phyloP scores from a whole-genome alignment of 768 basidiomycete genomes.

The Serendipita sp. region DNA sequence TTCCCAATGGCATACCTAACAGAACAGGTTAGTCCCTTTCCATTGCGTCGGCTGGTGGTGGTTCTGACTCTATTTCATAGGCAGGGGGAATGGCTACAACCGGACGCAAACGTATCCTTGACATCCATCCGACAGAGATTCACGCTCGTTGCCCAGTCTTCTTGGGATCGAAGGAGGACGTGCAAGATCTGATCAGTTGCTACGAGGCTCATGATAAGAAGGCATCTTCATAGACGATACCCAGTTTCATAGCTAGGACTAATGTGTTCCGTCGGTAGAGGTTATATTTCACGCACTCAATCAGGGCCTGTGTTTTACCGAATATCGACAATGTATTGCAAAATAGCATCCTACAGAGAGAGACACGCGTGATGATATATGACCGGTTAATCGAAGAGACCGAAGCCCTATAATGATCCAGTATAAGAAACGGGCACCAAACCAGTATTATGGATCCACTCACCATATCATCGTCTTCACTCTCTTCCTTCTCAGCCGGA shows the following conservation, averaged over 20 bases:
- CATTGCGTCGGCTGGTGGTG: background rate
- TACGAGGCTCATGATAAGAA: conserved; percentile 30
- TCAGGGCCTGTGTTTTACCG: too few species aligned
- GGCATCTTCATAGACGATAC: background rate
- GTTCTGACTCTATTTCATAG: conserved; percentile 27
- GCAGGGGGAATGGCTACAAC: conserved; percentile 96
- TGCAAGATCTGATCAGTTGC: conserved; percentile 76
- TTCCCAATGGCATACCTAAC: conserved; percentile 96
- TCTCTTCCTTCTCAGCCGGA: conserved; percentile 47
- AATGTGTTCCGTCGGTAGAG: too few species aligned
- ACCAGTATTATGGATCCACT: conserved; percentile 10
- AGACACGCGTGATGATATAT: too few species aligned
- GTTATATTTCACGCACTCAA: too few species aligned
- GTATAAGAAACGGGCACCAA: background rate
- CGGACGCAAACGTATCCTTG: conserved; percentile 83
- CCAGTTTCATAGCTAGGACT: too few species aligned
- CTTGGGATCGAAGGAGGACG: conserved; percentile 86
- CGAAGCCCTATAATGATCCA: conserved; percentile 19
- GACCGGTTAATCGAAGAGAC: conserved; percentile 23
- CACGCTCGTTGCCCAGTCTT: conserved; percentile 91
- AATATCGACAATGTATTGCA: too few species aligned
- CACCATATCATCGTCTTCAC: conserved; percentile 49
- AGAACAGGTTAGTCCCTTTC: conserved; percentile 52
- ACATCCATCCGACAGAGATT: conserved; percentile 71
- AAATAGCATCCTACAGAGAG: too few species aligned